Conservation (phyloP, 495 filamentous ascomycete genomes). For the Lasiosphaeris hirsuta region DNA sequence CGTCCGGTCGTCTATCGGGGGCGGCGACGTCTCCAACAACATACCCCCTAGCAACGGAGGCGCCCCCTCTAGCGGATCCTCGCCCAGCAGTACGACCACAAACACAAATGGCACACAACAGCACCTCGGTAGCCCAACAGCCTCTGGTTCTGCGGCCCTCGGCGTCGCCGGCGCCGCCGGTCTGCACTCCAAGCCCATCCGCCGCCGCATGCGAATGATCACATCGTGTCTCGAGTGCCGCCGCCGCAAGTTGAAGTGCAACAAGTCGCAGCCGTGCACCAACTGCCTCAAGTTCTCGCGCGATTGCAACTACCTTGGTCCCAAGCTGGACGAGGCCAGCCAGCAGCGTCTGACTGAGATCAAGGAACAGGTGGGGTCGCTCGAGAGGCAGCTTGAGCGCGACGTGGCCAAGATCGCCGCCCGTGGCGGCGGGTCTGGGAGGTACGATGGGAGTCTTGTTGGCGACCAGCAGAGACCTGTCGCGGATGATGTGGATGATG, state of each 20-base stretch:
- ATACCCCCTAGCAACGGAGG: no score
- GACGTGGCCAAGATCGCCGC: constrained; percentile 44
- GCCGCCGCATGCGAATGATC: constrained; percentile 66
- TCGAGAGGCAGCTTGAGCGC: constrained; percentile 59
- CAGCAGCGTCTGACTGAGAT: constrained; percentile 62
- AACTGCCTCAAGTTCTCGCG: constrained; percentile 62
- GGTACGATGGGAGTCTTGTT: neutral
- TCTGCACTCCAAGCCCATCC: constrained; percentile 42
- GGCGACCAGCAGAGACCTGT: constrained; percentile 33
- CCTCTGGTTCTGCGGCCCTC: neutral
- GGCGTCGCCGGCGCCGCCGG: neutral
- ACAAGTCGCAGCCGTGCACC: constrained; percentile 67
- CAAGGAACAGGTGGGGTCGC: constrained; percentile 64
- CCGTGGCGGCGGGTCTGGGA: neutral
- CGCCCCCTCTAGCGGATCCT: neutral
- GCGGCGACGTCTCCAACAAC: no score
- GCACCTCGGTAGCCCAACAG: no score
- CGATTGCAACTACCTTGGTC: constrained; percentile 63
- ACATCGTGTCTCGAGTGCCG: constrained; percentile 70
- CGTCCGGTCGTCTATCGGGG: no score
- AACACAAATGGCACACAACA: neutral
- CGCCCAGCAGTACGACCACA: neutral
- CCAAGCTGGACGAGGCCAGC: constrained; percentile 56
- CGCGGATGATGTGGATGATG: constrained; percentile 45
- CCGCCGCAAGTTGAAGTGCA: constrained; percentile 75